Evolutionary conservation across 306 rosid species (phyloP), one percentile per base, ranked within the genome.

Genomic region (Styphnolobium japonicum): DNA sequence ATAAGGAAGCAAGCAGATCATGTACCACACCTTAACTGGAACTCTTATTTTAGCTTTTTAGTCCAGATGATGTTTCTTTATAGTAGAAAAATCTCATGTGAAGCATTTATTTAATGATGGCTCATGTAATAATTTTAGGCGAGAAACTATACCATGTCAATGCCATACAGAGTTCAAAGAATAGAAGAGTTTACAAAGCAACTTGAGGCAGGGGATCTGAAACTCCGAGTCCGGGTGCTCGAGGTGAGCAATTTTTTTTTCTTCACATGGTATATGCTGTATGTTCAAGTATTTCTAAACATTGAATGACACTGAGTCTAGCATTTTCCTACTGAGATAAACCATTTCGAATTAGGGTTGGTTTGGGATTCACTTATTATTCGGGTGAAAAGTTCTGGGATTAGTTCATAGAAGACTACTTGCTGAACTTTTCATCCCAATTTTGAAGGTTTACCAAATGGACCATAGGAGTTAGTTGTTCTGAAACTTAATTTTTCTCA

Each of bases 111-210:
- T 61, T 70, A 40, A 67, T 63, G 27, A 31, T 77, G 73, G 23
- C 48, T 82, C 5, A 5, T 66, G 75, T 6, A 43, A 79, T 52
- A 78, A 56, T 83, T 75, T 64, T 78, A 95, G 98, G 99, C 89
- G 10, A 86, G 98, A 91, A 85, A 85, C 75, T 84, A 86, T 77
- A 83, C 99, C 48, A 89, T 96, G 27, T 93, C 99, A 81, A 96
- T 96, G 99, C 99, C 99, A 56, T 96, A 83, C 83, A 90, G 96
- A 87, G 94, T 96, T 75, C 98, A 95, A 84, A 85, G 78, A 64
- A 96, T 96, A 62, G 98, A 96, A 85, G 98, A 93, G 80, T 90
- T 96, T 81, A 92, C 90, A 60, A 82, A 93, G 68, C 91, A 96
- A 82, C 93, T 96, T 2, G 99, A 96, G 61, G 84, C 88, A 0